These are phyloP conservation scores for Neopestalotiopsis rosae DNA, from an alignment of 2,329 filamentous ascomycete genomes.

Conservation along the genomic window DNA sequence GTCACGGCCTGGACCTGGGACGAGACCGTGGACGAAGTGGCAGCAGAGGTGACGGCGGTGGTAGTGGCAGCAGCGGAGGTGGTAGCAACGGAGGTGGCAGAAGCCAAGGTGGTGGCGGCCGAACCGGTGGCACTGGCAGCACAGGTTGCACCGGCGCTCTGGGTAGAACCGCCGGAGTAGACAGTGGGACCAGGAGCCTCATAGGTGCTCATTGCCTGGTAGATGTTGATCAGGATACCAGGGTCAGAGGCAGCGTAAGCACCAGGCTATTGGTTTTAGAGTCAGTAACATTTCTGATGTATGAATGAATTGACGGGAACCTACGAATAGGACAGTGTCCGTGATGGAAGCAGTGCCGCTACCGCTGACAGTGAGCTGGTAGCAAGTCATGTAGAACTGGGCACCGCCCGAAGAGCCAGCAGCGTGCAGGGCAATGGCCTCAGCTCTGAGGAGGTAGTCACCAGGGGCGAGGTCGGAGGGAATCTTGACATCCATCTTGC, in stretches of 20 bases:
- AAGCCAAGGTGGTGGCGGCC: conserved; percentile 3
- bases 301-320: neutral
- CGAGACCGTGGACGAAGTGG: neutral
- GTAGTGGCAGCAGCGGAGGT: neutral
- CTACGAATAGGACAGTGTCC: conserved; percentile 37
- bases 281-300: neutral
- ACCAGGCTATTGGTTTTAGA: conserved; percentile 19
- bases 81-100: neutral
- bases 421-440: conserved; percentile 38
- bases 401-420: conserved; percentile 34
- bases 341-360: conserved; percentile 34
- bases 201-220: conserved; percentile 45
- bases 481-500: conserved; percentile 49
- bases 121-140: conserved; percentile 8
- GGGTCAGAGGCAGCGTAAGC: conserved; percentile 51
- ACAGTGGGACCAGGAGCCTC: conserved; percentile 50
- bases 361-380: conserved; percentile 36
- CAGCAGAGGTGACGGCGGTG: neutral
- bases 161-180: conserved; percentile 44
- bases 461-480: conserved; percentile 44
- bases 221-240: conserved; percentile 54
- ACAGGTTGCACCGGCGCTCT: conserved; percentile 45
- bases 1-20: conserved; percentile 3
- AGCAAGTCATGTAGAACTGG: conserved; percentile 39
- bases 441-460: conserved; percentile 44